phyloP scores from a whole-genome alignment of 306 rosid species.

The Sindora glabra region DNA sequence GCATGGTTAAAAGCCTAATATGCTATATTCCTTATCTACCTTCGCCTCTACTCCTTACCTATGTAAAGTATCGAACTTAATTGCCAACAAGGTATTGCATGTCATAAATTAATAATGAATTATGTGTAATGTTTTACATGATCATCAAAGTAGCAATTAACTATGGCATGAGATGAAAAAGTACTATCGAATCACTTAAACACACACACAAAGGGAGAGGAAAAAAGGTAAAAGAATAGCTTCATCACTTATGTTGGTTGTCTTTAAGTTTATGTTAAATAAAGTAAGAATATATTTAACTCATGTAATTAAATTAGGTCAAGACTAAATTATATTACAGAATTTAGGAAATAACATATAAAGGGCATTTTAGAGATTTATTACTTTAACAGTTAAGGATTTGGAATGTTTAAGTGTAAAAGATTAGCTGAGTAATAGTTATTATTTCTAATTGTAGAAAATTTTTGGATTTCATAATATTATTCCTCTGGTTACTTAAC shows the following conservation, averaged over 20 bases:
- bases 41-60: conserved; percentile 66
- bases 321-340: background rate
- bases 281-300: background rate
- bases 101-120: background rate
- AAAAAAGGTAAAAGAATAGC: too few species aligned
- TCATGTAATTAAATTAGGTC: background rate
- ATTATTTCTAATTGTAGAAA: too few species aligned
- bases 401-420: too few species aligned
- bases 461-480: too few species aligned
- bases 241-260: background rate
- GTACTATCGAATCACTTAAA: too few species aligned
- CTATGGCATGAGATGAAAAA: too few species aligned
- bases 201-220: background rate
- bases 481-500: too few species aligned
- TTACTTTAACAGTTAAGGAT: too few species aligned
- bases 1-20: conserved; percentile 42
- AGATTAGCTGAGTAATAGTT: too few species aligned
- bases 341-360: background rate
- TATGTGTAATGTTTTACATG: too few species aligned
- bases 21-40: conserved; percentile 51
- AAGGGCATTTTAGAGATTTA: too few species aligned
- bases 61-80: conserved; percentile 14
- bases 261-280: conserved; percentile 1
- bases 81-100: background rate
- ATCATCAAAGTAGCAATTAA: too few species aligned